phyloP scores from a whole-genome alignment of 148 eudicot species.

The Rhododendron williamsianum region DNA sequence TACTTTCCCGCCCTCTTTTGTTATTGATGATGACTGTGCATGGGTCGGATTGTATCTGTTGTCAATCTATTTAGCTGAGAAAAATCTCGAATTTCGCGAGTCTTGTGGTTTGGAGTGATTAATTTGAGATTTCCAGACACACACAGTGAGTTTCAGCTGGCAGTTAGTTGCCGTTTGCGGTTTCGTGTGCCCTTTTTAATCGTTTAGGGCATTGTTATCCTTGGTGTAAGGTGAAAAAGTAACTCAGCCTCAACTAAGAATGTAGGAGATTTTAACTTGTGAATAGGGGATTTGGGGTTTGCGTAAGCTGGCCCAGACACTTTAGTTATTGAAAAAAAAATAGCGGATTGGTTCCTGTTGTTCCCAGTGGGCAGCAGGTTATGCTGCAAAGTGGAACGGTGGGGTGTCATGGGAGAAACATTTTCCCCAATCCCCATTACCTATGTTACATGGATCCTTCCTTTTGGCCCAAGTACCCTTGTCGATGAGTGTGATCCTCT shows the following conservation, averaged over 20 bases:
- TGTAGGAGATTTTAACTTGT: neutral
- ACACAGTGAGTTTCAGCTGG: neutral
- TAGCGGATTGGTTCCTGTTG: neutral
- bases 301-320: neutral
- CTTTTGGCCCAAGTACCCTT: too few relatives aligned
- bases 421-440: neutral
- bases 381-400: neutral
- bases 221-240: neutral
- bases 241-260: neutral
- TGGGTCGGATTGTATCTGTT: neutral
- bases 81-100: neutral
- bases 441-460: too few relatives aligned
- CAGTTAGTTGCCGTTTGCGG: neutral
- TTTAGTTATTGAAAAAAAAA: neutral
- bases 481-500: too few relatives aligned
- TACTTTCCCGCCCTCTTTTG: neutral
- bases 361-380: neutral
- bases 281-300: neutral
- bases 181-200: neutral
- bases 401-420: neutral
- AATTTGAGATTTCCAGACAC: slow-evolving; percentile 3
- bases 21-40: neutral
- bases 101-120: neutral
- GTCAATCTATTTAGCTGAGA: neutral
- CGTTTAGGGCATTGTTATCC: neutral